Base-by-base conservation (phyloP, 2,329 filamentous ascomycete species). In the Pezicula neosporulosa region DNA sequence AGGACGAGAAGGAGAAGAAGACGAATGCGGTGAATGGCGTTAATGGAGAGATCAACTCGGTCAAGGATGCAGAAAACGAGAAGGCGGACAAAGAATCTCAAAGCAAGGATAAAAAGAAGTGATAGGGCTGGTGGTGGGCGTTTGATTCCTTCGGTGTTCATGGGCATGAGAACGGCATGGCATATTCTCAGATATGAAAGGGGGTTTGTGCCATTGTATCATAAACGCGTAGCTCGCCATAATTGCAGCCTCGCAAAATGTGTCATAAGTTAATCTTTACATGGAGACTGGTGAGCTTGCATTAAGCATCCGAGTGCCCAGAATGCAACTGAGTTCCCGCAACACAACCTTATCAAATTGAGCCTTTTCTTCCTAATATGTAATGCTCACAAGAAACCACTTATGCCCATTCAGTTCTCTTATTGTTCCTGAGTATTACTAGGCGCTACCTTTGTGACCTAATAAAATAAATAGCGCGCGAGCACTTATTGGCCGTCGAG, bases 1-100 rank as follows among this genome's bases (percentile, higher is more conserved):
- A 77, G 59, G 76, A 80, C 35, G 78, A 78, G 57, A 83, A 91
- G 66, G 85, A 86, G 45, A 87, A 88, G 66, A 85, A 85, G 60
- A 70, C 75, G 61, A 81, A 81, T 55, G 68, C 63, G 54, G 59
- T 69, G 8, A 87, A 86, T 51, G 82, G 82, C 13, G 72, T 63
- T 21, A 76, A 79, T 47, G 76, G 72, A 4, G 69, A 70, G 43
- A 67, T 55, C 1, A 77, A 80, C 61, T 76, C 81, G 42, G 71
- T 69, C 33, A 78, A 82, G 58, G 67, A 69, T 46, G 58, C 68
- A 52, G 63, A 67, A 63, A 72, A 70, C 65, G 80, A 81, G 69
- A 82, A 82, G 69, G 78, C 83, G 58, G 76, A 73, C 56, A 77
- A 33, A 13, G 30, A 33, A 33, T 33, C 30, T 33, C 30, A 33